A percentile compares a stretch with the other conserved stretches of the same genome.
Conservation (phyloP, 495 filamentous ascomycete species). For the Neohortaea acidophila region DNA sequence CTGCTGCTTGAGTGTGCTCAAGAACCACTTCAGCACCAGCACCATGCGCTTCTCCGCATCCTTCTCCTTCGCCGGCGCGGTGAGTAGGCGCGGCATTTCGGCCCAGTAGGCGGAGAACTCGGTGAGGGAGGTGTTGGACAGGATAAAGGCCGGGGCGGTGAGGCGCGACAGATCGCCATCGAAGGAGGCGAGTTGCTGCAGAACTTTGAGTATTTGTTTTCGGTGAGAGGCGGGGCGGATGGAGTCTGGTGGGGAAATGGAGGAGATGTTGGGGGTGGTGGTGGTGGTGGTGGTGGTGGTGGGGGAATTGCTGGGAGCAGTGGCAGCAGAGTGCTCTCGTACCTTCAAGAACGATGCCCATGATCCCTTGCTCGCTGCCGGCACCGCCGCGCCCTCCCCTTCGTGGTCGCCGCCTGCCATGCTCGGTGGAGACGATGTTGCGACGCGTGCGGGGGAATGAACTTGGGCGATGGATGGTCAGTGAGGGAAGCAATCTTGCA, state of each 20-base stretch:
- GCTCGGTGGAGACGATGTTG: no score
- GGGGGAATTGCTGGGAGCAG: not conserved
- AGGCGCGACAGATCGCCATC: conserved; percentile 88
- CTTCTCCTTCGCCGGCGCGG: conserved; percentile 65
- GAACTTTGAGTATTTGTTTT: not conserved
- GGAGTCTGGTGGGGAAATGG: not conserved
- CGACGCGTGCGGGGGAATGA: no score
- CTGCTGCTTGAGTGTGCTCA: conserved; percentile 87
- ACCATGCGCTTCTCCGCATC: conserved; percentile 74
- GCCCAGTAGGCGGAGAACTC: conserved; percentile 97
- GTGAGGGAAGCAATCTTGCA: no score
- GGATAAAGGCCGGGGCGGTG: conserved; percentile 91
- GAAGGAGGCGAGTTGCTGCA: conserved; percentile 74
- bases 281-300: not conserved
- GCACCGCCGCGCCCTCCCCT: conserved; percentile 25
- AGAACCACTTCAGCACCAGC: conserved; percentile 90
- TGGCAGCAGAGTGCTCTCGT: not conserved
- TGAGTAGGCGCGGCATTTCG: conserved; percentile 78
- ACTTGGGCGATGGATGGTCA: no score
- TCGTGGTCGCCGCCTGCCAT: conserved; percentile 11
- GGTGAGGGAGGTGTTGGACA: conserved; percentile 76
- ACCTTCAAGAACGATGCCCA: conserved; percentile 30
- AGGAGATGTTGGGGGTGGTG: no score
- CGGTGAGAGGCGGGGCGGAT: not conserved
- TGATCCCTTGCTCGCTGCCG: conserved; percentile 21